Percentiles rank a stretch among this genome's conserved stretches.
Conservation (phyloP, 2,329 filamentous ascomycete species). For the Stagonosporopsis chrysanthemi region DNA sequence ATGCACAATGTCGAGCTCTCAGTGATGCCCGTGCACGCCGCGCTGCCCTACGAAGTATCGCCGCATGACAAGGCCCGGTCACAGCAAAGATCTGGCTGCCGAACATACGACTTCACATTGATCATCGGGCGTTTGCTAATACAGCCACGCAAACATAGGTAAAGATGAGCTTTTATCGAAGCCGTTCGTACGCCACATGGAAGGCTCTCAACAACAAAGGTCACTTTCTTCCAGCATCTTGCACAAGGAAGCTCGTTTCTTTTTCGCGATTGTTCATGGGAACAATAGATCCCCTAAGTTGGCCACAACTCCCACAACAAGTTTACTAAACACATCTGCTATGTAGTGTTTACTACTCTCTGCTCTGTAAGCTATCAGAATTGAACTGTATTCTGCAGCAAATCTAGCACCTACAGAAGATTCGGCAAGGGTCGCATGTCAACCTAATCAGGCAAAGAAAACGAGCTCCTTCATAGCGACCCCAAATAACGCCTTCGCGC, state of each 20-base stretch:
- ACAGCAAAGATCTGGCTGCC: neutral
- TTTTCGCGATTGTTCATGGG: no score
- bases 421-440: no score
- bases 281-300: neutral
- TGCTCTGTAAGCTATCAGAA: no score
- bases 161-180: neutral
- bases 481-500: conserved; percentile 1
- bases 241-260: no score
- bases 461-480: neutral
- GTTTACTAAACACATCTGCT: no score
- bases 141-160: neutral
- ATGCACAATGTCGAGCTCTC: conserved; percentile 2
- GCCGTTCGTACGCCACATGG: neutral
- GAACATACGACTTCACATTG: neutral
- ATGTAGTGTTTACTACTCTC: no score
- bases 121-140: conserved; percentile 1
- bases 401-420: no score
- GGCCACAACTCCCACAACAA: neutral
- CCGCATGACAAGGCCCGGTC: neutral
- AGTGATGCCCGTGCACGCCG: neutral
- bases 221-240: no score
- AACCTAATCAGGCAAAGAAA: no score
- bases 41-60: neutral
- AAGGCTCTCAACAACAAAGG: neutral
- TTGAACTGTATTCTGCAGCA: no score